These are phyloP conservation scores for Magnaporthales sp. DNA, from an alignment of 2,329 filamentous ascomycete species.

Conservation along the genomic window DNA sequence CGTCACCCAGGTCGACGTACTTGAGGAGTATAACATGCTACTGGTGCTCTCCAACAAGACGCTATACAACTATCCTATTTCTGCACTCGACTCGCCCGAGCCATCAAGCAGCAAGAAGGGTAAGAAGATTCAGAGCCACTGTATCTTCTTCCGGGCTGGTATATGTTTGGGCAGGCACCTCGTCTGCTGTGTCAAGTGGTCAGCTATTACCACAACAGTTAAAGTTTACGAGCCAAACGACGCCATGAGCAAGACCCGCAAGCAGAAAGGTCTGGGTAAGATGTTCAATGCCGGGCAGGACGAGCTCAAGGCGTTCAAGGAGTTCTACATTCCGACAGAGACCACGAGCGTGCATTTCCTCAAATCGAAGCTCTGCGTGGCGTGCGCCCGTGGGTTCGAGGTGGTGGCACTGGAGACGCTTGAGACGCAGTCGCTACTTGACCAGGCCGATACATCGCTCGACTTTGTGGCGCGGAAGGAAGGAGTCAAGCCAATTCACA, in stretches of 20 bases:
- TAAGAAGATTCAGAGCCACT: constrained; percentile 94
- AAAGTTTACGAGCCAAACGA: constrained; percentile 99
- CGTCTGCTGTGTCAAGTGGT: constrained; percentile 94
- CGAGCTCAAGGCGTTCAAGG: constrained; percentile 92
- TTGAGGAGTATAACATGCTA: constrained; percentile 90
- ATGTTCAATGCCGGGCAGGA: constrained; percentile 93
- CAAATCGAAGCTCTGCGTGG: constrained; percentile 92
- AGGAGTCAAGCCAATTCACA: constrained; percentile 89
- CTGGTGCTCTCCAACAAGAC: constrained; percentile 91
- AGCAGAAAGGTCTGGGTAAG: constrained; percentile 89
- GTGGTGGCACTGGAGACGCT: constrained; percentile 93
- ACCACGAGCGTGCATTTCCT: constrained; percentile 98
- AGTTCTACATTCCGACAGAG: constrained; percentile 98
- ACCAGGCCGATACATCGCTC: constrained; percentile 94
- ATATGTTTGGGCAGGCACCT: constrained; percentile 91
- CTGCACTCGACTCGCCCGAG: constrained; percentile 79
- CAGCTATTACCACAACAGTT: constrained; percentile 86
- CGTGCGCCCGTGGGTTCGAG: constrained; percentile 91
- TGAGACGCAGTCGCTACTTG: constrained; percentile 94
- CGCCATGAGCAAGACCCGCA: constrained; percentile 85
- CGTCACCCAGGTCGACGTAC: constrained; percentile 90
- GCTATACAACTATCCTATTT: constrained; percentile 78
- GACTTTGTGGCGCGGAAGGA: constrained; percentile 95
- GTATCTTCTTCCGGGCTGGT: constrained; percentile 96
- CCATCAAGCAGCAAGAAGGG: constrained; percentile 73